Evolutionary conservation across 129 eudicot species (phyloP).

Genomic region (Centrapalus pauciflorus): DNA sequence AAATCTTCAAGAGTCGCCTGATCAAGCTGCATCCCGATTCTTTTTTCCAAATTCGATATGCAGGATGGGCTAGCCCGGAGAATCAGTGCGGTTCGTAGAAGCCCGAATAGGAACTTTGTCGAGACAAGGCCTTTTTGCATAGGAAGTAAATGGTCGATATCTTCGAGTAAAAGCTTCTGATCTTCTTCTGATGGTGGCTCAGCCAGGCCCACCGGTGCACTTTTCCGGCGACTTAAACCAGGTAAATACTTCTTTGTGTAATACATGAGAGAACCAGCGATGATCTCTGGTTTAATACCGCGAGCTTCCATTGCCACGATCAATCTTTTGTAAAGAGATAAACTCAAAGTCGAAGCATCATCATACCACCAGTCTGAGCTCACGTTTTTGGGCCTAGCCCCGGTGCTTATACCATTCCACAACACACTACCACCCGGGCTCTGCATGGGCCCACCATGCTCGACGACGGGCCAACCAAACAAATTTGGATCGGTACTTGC

Average conservation of each 20-base stretch:
- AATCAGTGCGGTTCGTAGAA: constrained; percentile 72
- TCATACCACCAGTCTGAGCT: constrained; percentile 98
- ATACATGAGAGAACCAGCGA: constrained; percentile 63
- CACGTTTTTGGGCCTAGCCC: constrained; percentile 68
- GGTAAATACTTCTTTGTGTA: constrained; percentile 83
- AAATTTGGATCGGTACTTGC: constrained; percentile 84
- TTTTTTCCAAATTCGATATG: constrained; percentile 68
- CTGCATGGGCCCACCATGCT: constrained; percentile 88
- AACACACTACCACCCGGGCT: constrained; percentile 89
- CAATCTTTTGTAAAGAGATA: constrained; percentile 69
- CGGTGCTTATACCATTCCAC: constrained; percentile 98
- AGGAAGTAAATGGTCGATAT: constrained; percentile 68
- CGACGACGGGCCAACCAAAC: constrained; percentile 87
- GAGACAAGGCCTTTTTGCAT: constrained; percentile 70
- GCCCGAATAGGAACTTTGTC: constrained; percentile 66
- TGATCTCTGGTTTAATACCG: constrained; percentile 67
- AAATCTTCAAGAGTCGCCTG: constrained; percentile 90
- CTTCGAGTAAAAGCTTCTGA: constrained; percentile 74
- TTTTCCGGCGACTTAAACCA: constrained; percentile 66
- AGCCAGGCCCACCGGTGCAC: constrained; percentile 32
- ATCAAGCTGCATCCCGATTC: constrained; percentile 90
- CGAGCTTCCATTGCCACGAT: constrained; percentile 70
- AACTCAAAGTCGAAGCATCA: constrained; percentile 63
- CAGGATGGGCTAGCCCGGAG: constrained; percentile 51
- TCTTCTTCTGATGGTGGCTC: constrained; percentile 62